phyloP scores from a whole-genome alignment of 1,139 yeast genomes.

The Candida frijolesensis region DNA sequence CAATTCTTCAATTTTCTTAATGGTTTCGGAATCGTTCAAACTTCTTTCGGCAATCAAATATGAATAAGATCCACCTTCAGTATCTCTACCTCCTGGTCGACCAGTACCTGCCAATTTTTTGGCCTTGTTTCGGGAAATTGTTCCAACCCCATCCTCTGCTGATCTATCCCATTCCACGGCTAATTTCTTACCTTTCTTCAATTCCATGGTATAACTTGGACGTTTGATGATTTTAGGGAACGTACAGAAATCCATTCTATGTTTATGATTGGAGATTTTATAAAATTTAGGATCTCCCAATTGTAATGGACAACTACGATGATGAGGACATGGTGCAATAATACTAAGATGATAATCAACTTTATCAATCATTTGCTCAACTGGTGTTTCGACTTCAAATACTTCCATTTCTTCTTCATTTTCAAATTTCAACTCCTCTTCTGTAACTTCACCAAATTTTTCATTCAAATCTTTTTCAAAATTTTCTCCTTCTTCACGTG shows the following conservation, averaged over 20 bases:
- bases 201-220: slow-evolving; percentile 75
- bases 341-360: slow-evolving; percentile 60
- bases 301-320: slow-evolving; percentile 84
- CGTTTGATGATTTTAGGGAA: slow-evolving; percentile 73
- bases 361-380: slow-evolving; percentile 17
- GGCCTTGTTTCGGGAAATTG: slow-evolving; percentile 27
- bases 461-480: slow-evolving; percentile 18
- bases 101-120: slow-evolving; percentile 62
- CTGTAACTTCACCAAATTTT: slow-evolving; percentile 43
- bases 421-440: slow-evolving; percentile 52
- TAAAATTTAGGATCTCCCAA: slow-evolving; percentile 71
- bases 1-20: slow-evolving; percentile 36
- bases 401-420: slow-evolving; percentile 49
- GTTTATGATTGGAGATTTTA: slow-evolving; percentile 61
- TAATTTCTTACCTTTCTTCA: slow-evolving; percentile 77
- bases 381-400: slow-evolving; percentile 18
- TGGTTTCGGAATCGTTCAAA: slow-evolving; percentile 32
- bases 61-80: slow-evolving; percentile 74
- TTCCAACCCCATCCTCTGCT: slow-evolving; percentile 57
- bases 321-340: slow-evolving; percentile 92
- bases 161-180: slow-evolving; percentile 72
- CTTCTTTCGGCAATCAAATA: slow-evolving; percentile 75
- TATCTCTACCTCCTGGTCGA: slow-evolving; percentile 69
- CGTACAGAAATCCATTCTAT: slow-evolving; percentile 70
- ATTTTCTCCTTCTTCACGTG: slow-evolving; percentile 13